A percentile compares a stretch with the other conserved stretches of the same genome.
These are phyloP conservation scores for Epichloe gansuensis DNA, from an alignment of 2,329 filamentous ascomycete species.

Conservation along the genomic window DNA sequence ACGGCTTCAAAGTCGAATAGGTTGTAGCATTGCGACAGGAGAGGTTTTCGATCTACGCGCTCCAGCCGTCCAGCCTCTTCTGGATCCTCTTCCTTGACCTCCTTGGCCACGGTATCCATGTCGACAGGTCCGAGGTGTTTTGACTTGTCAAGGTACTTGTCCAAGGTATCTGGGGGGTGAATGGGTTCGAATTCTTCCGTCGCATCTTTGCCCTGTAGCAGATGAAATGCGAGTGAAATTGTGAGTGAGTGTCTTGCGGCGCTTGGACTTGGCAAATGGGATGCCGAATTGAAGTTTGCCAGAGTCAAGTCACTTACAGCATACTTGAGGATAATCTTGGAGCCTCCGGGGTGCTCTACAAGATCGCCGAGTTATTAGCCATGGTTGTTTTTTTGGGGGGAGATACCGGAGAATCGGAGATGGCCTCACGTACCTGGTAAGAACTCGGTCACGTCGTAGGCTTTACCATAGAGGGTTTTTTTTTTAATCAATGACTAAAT, in stretches of 20 bases:
- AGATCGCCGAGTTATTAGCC: background rate
- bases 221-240: too few species aligned
- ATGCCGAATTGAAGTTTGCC: background rate
- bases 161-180: conserved; percentile 78
- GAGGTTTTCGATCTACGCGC: conserved; percentile 61
- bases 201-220: conserved; percentile 66
- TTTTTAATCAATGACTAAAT: background rate
- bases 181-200: conserved; percentile 88
- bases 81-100: conserved; percentile 52
- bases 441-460: conserved; percentile 83
- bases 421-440: conserved; percentile 46
- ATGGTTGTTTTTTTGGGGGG: background rate
- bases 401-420: background rate
- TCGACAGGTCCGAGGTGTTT: conserved; percentile 87
- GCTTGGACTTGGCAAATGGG: too few species aligned
- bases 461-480: conserved; percentile 45
- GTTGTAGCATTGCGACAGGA: conserved; percentile 82
- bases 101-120: conserved; percentile 67
- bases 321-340: conserved; percentile 93
- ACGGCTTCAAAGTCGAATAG: conserved; percentile 93
- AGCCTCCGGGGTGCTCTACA: conserved; percentile 72
- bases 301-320: conserved; percentile 35
- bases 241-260: too few species aligned
- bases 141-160: conserved; percentile 68
- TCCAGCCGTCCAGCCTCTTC: conserved; percentile 54